Evolutionary conservation across 192 early-diverging fungal genomes (phyloP).

Genomic region (Paraglomus brasilianum): DNA sequence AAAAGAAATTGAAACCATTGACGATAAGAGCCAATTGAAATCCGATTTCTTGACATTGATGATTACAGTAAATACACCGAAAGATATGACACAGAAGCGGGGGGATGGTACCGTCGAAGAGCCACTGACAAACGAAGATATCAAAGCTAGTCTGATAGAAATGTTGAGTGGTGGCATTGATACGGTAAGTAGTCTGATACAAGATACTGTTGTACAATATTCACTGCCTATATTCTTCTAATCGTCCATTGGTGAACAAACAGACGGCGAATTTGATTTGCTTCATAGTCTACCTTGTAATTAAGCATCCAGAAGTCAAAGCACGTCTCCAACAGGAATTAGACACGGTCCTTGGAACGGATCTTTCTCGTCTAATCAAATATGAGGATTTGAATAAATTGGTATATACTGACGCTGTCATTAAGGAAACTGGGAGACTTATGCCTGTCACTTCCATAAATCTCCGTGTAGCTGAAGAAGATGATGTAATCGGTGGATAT

Average conservation of each 20-base stretch:
- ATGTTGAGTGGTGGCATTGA: neutral
- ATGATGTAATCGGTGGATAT: constrained; percentile 2
- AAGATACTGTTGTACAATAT: neutral
- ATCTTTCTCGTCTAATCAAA: neutral
- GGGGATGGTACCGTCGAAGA: neutral
- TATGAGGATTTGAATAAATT: neutral
- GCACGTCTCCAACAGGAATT: constrained; percentile 10
- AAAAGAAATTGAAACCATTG: neutral
- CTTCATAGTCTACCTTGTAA: constrained; percentile 13
- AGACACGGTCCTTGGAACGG: neutral
- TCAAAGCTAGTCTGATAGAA: constrained; percentile 1
- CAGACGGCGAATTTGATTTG: constrained; percentile 9
- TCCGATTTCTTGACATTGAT: constrained; percentile 3
- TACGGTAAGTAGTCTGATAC: constrained; percentile 3
- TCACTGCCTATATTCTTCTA: neutral
- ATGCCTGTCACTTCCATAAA: neutral
- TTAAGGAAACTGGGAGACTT: neutral
- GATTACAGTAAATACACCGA: constrained; percentile 7
- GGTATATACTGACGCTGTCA: neutral
- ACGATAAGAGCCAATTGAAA: neutral
- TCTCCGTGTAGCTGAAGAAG: neutral
- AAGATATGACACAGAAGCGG: neutral
- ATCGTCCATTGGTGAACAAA: neutral
- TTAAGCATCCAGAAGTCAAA: neutral
- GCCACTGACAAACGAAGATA: constrained; percentile 12